A percentile compares a stretch with the other conserved stretches of the same genome.
These are phyloP conservation scores for Monosporascus ibericus DNA, from an alignment of 2,329 filamentous ascomycete genomes.

Conservation along the genomic window DNA sequence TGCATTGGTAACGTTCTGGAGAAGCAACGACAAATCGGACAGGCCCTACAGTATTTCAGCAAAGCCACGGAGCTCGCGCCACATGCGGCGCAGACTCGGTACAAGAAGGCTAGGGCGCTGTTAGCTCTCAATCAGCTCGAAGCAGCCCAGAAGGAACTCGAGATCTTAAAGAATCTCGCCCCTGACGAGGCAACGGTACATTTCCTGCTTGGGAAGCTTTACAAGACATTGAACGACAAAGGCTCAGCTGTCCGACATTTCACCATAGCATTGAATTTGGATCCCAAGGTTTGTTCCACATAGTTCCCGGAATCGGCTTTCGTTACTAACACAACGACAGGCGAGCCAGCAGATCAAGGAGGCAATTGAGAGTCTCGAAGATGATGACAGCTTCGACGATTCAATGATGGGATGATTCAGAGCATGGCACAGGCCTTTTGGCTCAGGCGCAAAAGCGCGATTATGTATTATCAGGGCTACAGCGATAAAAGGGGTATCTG, in stretches of 20 bases:
- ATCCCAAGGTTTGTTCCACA: slow-evolving; percentile 72
- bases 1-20: slow-evolving; percentile 88
- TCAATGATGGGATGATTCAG: slow-evolving; percentile 52
- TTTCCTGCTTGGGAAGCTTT: slow-evolving; percentile 83
- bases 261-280: slow-evolving; percentile 88
- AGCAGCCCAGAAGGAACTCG: slow-evolving; percentile 72
- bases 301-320: background rate
- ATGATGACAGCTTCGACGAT: slow-evolving; percentile 66
- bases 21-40: slow-evolving; percentile 74
- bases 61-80: slow-evolving; percentile 80
- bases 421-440: slow-evolving; percentile 11
- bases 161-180: slow-evolving; percentile 82
- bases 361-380: slow-evolving; percentile 86
- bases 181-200: slow-evolving; percentile 95
- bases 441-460: slow-evolving; percentile 4
- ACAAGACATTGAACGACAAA: slow-evolving; percentile 66
- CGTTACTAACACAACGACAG: slow-evolving; percentile 38
- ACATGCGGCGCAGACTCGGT: slow-evolving; percentile 73
- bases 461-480: slow-evolving; percentile 8
- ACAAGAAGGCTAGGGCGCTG: slow-evolving; percentile 86
- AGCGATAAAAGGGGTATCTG: slow-evolving; percentile 2
- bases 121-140: slow-evolving; percentile 68
- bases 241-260: slow-evolving; percentile 85
- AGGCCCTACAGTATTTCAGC: slow-evolving; percentile 74
- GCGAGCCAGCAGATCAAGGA: slow-evolving; percentile 93